Base-by-base conservation (phyloP, 1,139 yeast species). In the Protomyces inouyei region DNA sequence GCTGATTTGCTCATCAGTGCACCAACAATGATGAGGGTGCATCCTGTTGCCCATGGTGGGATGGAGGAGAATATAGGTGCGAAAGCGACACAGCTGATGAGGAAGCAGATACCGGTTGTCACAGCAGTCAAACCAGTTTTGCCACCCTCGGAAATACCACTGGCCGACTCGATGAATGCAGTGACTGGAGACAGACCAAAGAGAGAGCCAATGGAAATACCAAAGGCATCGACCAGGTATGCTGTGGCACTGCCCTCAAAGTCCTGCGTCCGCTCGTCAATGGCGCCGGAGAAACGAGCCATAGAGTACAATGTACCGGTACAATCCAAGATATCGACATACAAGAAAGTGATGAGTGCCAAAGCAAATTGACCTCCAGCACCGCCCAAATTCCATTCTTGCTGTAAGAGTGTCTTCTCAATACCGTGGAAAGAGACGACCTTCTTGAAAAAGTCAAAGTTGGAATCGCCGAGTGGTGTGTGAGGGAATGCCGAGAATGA, bases 21-120 rank as follows among this genome's bases (percentile, higher is more conserved):
- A 25, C 69, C 69, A 52, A 68, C 69, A 38, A 68, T 52, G 52
- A 68, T 57, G 16, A 68, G 57, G 8, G 69, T 67, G 12, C 68
- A 59, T 9, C 69, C 69, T 21, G 69, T 68, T 4, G 69, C 69
- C 69, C 69, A 68, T 2, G 69, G 67, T 3, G 69, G 69, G 43
- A 68, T 68, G 4, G 69, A 67, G 16, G 69, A 67, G 38, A 68
- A 68, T 52, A 68, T 68, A 32, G 69, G 69, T 1, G 69, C 66
- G 43, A 68, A 68, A 55, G 67, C 67, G 48, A 68, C 53, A 9
- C 43, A 37, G 16, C 69, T 60, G 36, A 68, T 66, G 64, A 68
- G 66, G 61, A 68, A 68, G 67, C 69, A 66, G 48, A 67, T 18
- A 18, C 69, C 69, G 28, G 66, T 65, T 36, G 57, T 55, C 37